Evolutionary conservation across 495 filamentous ascomycete genomes (phyloP), one percentile per base, ranked within the genome.

Genomic region (Tuber microsphaerosporum): DNA sequence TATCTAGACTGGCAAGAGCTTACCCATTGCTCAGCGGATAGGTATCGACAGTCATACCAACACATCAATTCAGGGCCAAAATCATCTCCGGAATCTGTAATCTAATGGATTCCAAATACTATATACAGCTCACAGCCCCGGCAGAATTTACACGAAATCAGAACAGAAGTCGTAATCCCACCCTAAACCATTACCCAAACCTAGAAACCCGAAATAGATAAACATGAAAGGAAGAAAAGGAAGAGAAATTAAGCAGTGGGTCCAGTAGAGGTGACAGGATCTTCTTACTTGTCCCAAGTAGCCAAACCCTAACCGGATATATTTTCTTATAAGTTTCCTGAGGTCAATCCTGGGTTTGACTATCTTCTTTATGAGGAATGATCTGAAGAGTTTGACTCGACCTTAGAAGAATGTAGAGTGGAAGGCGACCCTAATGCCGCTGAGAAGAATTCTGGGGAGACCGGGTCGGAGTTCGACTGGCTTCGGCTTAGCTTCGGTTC

Each of bases 311-410:
- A 88, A 45, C 91, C 93, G 81, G 98, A 86, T 97, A 86, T 99
- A 99, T 87, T 99, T 99, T 74, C 95, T 95, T 78, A 98, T 86
- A 79, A 99, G 85, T 86, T 98, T 98, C 85, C 91, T 90, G n/a
- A 96, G 95, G 82, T 99, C 95, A 83, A 99, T 98, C 68, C 91
- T 94, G 34, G 92, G 97, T 88, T 96, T 95, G 87, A 97, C 92
- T 87, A 99, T 98, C 88, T 99, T 99, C 92, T 98, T 98, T 76
- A 97, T 90, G 81, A 99, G 85, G 87, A 99, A 98, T 71, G 89
- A 92, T 73, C 95, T 89, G 92, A 99, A 99, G 65, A 96, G 95
- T 87, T 99, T 99, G 84, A 99, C 95, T 80, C 95, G 95, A 34
- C 93, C 96, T 31, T 96, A 91, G 84, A 99, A 86, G 89, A 98